Base-by-base conservation (phyloP, 2,329 filamentous ascomycete species). In the Chalaropsis thielavioides region DNA sequence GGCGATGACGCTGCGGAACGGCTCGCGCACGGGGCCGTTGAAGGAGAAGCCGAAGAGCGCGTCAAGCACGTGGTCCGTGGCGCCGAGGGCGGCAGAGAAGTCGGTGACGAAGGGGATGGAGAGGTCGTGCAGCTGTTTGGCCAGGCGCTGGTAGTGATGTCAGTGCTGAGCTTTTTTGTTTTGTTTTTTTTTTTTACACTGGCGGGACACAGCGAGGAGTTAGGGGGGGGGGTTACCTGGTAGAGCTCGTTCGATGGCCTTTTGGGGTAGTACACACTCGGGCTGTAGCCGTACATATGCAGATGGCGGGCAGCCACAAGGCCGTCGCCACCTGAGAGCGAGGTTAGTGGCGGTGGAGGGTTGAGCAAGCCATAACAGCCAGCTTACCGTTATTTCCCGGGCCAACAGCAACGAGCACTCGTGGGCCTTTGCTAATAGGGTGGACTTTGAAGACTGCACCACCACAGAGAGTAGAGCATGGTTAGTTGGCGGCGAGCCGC, bases 21-120 rank as follows among this genome's bases (percentile, higher is more conserved):
- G 94, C 69, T 95, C 90, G n/a, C 94, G 86, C 63, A 99, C 87
- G 69, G 94, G 87, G 6, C 92, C 92, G 1, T 86, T 87, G 77
- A 99, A 99, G 67, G 88, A 94, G 77, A 99, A 99, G 7, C 90
- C 91, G 72, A 99, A 99, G 68, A 99, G 90, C 10, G 94, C 90
- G 75, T 99, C 94, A 66, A 99, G 79, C 63, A 99, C 77, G 69
- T 95, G 88, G 72, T 96, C 88, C 1, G 88, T 81, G 63, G 83
- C 79, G 58, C 79, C 75, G 6, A 95, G 73, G 4, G 89, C 86
- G 4, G 76, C 70, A 1, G 79, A 73, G 70, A 97, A 96, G 74
- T 96, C 89, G 17, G 89, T 81, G 17, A 87, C 86, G 73, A 97
- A 96, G 0, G 89, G 89, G 35, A 99, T 80, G 11, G 86, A 80